Percentiles rank a stretch among this genome's conserved stretches.
Conservation (phyloP, 148 eudicot genomes). For the Spergularia marina region DNA sequence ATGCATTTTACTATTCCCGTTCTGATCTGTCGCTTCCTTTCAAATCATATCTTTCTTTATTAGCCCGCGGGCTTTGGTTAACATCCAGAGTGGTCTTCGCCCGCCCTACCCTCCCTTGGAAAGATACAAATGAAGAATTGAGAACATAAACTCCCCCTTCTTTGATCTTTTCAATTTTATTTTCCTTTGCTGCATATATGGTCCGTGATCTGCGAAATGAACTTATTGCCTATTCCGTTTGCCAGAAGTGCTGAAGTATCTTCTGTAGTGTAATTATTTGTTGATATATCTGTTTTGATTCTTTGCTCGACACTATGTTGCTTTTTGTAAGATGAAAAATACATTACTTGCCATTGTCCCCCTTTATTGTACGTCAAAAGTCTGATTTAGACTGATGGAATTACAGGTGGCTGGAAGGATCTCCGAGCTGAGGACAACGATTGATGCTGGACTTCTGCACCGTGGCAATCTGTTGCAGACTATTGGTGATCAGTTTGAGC, state of each 20-base stretch:
- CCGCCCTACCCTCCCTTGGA: too few species aligned
- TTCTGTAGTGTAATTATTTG: background rate
- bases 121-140: too few species aligned
- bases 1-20: slow-evolving; percentile 14
- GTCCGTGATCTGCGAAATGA: too few species aligned
- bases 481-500: slow-evolving; percentile 77
- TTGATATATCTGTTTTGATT: background rate
- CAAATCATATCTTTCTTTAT: background rate
- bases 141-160: too few species aligned
- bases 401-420: slow-evolving; percentile 78
- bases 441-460: slow-evolving; percentile 76
- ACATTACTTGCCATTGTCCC: background rate
- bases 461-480: slow-evolving; percentile 69
- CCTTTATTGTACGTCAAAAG: background rate
- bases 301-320: background rate
- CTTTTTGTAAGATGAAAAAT: background rate
- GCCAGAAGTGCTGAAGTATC: too few species aligned
- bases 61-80: background rate
- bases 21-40: background rate
- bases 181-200: too few species aligned
- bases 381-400: slow-evolving; percentile 6
- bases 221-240: too few species aligned
- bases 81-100: background rate
- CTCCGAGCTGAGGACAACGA: slow-evolving; percentile 77
- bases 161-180: too few species aligned